Base-by-base conservation (phyloP, 495 filamentous ascomycete species). In the Penicillium pancosmium region DNA sequence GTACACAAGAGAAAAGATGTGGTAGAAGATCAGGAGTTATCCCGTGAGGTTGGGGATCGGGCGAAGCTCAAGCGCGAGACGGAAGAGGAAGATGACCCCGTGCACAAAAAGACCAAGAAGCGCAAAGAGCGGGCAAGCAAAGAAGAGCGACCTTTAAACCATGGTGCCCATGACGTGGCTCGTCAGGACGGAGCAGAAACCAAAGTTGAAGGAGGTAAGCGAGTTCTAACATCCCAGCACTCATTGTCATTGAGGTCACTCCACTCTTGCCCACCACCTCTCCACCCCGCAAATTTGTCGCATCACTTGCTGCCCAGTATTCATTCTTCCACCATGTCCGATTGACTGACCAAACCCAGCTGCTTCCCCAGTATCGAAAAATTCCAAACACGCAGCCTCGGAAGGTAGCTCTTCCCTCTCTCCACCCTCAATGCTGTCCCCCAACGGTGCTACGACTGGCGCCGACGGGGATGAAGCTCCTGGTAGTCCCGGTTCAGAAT, bases 151-250 rank as follows among this genome's bases (percentile, higher is more conserved):
- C 86, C 86, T 21, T 74, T 84, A 54, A 77, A 74, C 31, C 79
- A 86, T 68, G 86, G 86, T 33, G 85, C 86, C 6, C 86, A 88
- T 70, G 82, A 82, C 38, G 25, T 86, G n/a, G 75, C 82, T 11
- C 84, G 88, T 43, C 88, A 93, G 62, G 87, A 88, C 69, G 88
- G 86, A 36, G 78, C 76, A 27, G 78, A 80, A 50, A 72, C 75
- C 12, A 79, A 79, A 56, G 57, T 75, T 44, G 87, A 86, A 70
- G 77, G 80, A 67, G 87, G 88, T 91, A 73, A 73, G 86, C 82
- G 50, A 67, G 27, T 35, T 34, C 49, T 34, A 34, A 18, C 13
- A 21, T n/a, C 18, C 54, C 46, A 50, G 44, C 54, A 27, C 46
- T n/a, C 44, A 19, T 38, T 40, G 33, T 48, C 47, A 40, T 50